Base-by-base conservation (phyloP, 108 stramenopile species). In the Cyclotella cryptica region DNA sequence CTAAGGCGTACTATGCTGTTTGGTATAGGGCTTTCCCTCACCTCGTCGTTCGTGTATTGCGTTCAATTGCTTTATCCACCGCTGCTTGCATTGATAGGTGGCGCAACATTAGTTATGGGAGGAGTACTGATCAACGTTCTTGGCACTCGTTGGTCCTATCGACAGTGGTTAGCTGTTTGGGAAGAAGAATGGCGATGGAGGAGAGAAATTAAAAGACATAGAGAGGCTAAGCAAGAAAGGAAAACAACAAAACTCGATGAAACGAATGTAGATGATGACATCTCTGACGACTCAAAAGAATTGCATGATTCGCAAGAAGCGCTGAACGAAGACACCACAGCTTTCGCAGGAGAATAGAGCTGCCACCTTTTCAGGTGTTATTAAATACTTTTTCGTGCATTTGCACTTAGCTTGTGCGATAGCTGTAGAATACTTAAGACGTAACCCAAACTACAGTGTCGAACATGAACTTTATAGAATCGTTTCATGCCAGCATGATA, bases 51-150 rank as follows among this genome's bases (percentile, higher is more conserved):
- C 17, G 66, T 68, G 10, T 76, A 76, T 24, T 83, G 81, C 46
- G 75, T 71, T 19, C 81, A 83, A 72, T 67, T 83, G 55, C 65
- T 83, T 28, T 83, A 76, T 47, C 81, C 81, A 39, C 81, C 81
- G 39, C 53, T 83, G 45, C 46, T 83, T 39, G 81, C 66, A n/a
- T 54, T 83, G 19, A 59, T 68, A 62, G 81, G 81, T 30, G 81
- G 81, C n/a, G 81, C 81, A 4, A 70, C 81, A 8, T 39, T 83
- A 17, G 74, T 76, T 8, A 28, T 83, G 21, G 71, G 68, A 41
- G 81, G 81, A 19, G 69, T 75, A 24, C 10, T 66, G 29, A 42
- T 76, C 29, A 72, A 68, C 57, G 75, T 83, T 10, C 27, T 43
- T 0, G 69, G 55, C 19, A 40, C 49, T 13, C 43, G 75, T 39